Conservation (phyloP, 1,139 yeast species). For the Meyerozyma sp. region DNA sequence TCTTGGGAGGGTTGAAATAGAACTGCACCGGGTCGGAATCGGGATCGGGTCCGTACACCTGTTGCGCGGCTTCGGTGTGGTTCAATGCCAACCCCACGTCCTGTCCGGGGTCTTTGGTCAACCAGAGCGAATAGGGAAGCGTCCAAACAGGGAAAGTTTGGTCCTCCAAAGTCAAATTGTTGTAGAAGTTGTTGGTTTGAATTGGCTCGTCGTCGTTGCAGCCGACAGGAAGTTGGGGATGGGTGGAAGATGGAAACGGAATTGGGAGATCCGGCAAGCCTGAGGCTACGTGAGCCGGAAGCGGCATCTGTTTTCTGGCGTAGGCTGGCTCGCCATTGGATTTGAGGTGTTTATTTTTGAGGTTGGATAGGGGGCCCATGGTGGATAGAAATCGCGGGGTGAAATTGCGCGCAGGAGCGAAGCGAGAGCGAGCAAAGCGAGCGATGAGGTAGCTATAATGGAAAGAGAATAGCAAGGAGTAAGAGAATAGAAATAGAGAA, state of each 20-base stretch:
- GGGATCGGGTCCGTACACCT: conserved; percentile 43
- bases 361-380: not conserved
- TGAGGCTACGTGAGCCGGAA: not conserved
- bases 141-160: conserved; percentile 46
- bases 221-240: conserved; percentile 9
- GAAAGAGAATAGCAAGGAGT: too few species aligned
- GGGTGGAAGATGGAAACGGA: conserved; percentile 6
- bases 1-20: conserved; percentile 43
- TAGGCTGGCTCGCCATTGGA: not conserved
- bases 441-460: too few species aligned
- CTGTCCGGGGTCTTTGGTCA: conserved; percentile 33
- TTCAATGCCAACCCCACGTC: conserved; percentile 39
- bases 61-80: conserved; percentile 37
- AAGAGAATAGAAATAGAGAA: too few species aligned
- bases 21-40: conserved; percentile 33
- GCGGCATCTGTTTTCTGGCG: not conserved
- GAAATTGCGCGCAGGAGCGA: too few species aligned
- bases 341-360: not conserved
- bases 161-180: conserved; percentile 38
- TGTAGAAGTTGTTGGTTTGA: conserved; percentile 43
- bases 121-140: conserved; percentile 43
- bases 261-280: not conserved
- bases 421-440: too few species aligned
- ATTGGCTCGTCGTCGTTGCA: conserved; percentile 18
- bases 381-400: too few species aligned